A percentile compares a stretch with the other conserved stretches of the same genome.
Evolutionary conservation across 345 rosid genomes (phyloP).

Genomic region (Acer campestre): DNA sequence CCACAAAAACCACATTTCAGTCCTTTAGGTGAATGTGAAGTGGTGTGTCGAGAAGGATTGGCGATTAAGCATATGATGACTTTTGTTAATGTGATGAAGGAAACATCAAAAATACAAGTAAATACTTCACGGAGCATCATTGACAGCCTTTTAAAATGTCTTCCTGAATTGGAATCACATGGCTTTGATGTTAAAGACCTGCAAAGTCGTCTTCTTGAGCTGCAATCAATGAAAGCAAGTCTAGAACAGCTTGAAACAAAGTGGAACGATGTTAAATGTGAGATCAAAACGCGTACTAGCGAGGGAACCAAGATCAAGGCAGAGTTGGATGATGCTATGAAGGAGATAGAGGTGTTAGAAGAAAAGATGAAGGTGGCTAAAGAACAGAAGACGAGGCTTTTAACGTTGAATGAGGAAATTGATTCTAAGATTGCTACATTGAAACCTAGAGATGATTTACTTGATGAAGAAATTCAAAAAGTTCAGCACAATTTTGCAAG

Average conservation of each 20-base stretch:
- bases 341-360: constrained; percentile 19
- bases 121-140: constrained; percentile 14
- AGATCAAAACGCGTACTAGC: neutral
- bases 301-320: constrained; percentile 15
- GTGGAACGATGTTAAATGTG: no score
- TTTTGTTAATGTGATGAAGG: constrained; percentile 28
- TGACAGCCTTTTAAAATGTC: constrained; percentile 21
- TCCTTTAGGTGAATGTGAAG: no score
- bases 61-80: no score
- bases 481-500: neutral
- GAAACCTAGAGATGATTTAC: no score
- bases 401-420: neutral
- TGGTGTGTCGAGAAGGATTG: no score
- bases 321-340: constrained; percentile 14
- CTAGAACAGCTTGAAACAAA: no score
- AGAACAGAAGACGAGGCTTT: constrained; percentile 2
- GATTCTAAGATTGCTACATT: no score
- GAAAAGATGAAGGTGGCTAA: neutral
- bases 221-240: no score
- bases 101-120: constrained; percentile 25
- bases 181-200: no score
- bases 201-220: no score
- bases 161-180: constrained; percentile 3
- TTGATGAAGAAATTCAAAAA: neutral
- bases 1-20: no score